A percentile compares a stretch with the other conserved stretches of the same genome.
phyloP scores from a whole-genome alignment of 2,329 filamentous ascomycete species.

The Fusarium albidum region DNA sequence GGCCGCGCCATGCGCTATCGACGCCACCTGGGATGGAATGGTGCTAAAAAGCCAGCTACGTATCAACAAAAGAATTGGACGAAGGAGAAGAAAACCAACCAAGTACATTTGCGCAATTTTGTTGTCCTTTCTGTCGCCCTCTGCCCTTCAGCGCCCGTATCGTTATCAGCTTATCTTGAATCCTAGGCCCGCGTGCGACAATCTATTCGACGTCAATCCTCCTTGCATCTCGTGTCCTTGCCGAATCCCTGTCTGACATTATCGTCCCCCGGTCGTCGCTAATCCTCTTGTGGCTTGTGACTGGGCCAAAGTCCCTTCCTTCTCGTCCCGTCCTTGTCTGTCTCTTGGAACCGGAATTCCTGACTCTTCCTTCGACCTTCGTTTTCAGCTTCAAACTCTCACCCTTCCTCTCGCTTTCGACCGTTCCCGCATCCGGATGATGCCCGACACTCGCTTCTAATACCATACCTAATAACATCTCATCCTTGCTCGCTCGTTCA shows the following conservation, averaged over 20 bases:
- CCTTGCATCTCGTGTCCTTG: conserved; percentile 31
- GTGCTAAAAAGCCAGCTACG: not conserved
- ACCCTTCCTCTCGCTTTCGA: conserved; percentile 18
- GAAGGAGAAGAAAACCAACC: not conserved
- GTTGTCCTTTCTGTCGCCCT: not conserved
- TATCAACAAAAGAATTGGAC: not conserved
- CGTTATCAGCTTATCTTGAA: conserved; percentile 16
- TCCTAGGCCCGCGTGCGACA: conserved; percentile 16
- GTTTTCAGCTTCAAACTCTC: conserved; percentile 19
- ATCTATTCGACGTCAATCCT: conserved; percentile 30
- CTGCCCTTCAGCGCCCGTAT: conserved; percentile 19
- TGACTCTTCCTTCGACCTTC: conserved; percentile 11
- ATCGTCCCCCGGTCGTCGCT: conserved; percentile 12
- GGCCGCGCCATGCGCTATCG: conserved; percentile 29
- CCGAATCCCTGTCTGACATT: conserved; percentile 23
- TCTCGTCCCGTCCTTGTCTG: conserved; percentile 2
- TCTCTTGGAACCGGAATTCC: conserved; percentile 14
- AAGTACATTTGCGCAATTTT: not conserved
- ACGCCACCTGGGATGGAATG: conserved; percentile 20
- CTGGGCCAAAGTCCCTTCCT: not conserved
- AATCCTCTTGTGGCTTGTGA: conserved; percentile 27
- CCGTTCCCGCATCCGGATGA: conserved; percentile 27
- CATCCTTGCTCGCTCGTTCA: conserved; percentile 7
- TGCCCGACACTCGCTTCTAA: conserved; percentile 36
- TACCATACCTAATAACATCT: conserved; percentile 7